Conservation (phyloP, 768 basidiomycete species). For the Daedalea quercina region DNA sequence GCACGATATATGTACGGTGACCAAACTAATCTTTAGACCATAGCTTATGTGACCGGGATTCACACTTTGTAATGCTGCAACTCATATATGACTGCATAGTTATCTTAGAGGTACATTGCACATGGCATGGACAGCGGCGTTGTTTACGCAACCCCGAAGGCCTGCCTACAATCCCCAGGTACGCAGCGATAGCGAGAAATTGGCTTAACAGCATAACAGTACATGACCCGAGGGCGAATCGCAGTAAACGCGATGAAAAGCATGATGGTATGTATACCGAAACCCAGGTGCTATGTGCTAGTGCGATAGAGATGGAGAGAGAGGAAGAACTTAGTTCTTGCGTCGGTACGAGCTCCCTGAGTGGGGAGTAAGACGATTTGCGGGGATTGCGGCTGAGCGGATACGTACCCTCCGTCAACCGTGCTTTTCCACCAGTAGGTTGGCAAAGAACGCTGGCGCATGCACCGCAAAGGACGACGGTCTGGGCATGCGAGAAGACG, state of each 20-base stretch:
- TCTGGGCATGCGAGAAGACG: constrained; percentile 99
- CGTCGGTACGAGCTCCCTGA: constrained; percentile 95
- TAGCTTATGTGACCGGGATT: too few species aligned
- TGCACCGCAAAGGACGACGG: constrained; percentile 88
- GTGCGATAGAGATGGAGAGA: constrained; percentile 14
- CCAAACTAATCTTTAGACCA: too few species aligned
- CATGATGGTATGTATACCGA: not conserved
- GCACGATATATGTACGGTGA: not conserved
- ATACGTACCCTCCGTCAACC: constrained; percentile 89
- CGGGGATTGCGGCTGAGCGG: constrained; percentile 1
- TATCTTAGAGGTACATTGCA: too few species aligned
- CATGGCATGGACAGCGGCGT: constrained; percentile 9
- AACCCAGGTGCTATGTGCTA: not conserved
- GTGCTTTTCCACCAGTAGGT: constrained; percentile 96
- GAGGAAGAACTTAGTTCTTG: constrained; percentile 58
- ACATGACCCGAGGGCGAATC: too few species aligned
- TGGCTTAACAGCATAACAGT: too few species aligned
- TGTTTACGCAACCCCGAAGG: not conserved
- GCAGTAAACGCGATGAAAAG: not conserved
- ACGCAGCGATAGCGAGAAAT: too few species aligned
- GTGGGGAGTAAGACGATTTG: constrained; percentile 6
- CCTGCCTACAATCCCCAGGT: too few species aligned
- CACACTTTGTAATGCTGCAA: too few species aligned
- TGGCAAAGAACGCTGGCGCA: constrained; percentile 96
- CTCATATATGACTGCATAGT: too few species aligned